These are phyloP conservation scores for Parmelia sp. DNA, from an alignment of 495 filamentous ascomycete species.

Conservation along the genomic window DNA sequence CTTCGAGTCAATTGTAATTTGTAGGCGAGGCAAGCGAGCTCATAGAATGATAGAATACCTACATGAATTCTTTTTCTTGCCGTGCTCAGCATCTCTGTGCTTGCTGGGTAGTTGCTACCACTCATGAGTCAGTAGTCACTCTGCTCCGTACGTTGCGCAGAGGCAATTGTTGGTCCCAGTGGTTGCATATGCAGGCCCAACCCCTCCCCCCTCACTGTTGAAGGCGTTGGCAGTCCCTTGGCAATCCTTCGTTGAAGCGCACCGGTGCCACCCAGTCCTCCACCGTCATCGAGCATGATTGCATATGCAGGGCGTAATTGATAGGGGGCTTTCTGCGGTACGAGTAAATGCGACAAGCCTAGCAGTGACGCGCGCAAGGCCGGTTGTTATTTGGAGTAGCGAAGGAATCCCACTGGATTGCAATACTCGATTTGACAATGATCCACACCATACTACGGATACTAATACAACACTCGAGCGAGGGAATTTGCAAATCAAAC, in stretches of 20 bases:
- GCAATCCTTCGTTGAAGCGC: conserved; percentile 15
- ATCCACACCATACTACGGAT: not conserved
- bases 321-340: conserved; percentile 1
- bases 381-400: not conserved
- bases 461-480: too few species aligned
- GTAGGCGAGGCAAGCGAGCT: too few species aligned
- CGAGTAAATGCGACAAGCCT: conserved; percentile 14
- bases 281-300: conserved; percentile 17
- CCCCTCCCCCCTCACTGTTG: conserved; percentile 2
- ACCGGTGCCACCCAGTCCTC: conserved; percentile 22
- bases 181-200: too few species aligned
- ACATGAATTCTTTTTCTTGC: too few species aligned
- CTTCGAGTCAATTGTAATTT: too few species aligned
- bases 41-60: too few species aligned
- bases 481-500: too few species aligned
- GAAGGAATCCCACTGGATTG: not conserved
- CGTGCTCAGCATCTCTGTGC: too few species aligned
- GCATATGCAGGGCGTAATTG: not conserved
- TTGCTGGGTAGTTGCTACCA: too few species aligned
- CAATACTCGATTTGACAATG: not conserved
- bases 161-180: too few species aligned
- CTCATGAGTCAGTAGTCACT: too few species aligned
- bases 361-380: not conserved
- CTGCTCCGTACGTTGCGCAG: too few species aligned
- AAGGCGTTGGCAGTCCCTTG: conserved; percentile 8